Evolutionary conservation across 2,329 filamentous ascomycete species (phyloP).

Genomic region (Xylariomycetidae sp.): DNA sequence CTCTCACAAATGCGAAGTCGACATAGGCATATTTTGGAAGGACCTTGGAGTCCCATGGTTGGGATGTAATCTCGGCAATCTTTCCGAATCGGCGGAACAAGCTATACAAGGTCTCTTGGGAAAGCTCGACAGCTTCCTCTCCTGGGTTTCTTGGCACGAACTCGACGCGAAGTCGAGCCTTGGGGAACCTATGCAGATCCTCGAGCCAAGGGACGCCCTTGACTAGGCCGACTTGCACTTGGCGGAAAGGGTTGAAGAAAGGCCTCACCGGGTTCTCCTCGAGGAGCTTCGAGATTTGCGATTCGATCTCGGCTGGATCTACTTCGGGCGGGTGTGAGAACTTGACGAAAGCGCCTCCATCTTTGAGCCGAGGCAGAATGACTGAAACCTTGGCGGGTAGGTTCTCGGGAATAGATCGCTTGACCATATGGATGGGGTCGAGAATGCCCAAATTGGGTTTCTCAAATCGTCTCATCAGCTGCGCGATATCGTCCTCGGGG

Average conservation of each 20-base stretch:
- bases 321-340: conserved; percentile 31
- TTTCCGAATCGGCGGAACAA: conserved; percentile 89
- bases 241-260: conserved; percentile 82
- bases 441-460: conserved; percentile 44
- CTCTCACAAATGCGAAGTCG: conserved; percentile 68
- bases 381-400: conserved; percentile 69
- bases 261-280: conserved; percentile 70
- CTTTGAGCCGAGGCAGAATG: conserved; percentile 78
- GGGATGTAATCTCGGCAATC: conserved; percentile 76
- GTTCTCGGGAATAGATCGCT: conserved; percentile 58
- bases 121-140: conserved; percentile 69
- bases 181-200: conserved; percentile 81
- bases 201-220: conserved; percentile 89
- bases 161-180: conserved; percentile 71
- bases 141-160: conserved; percentile 73
- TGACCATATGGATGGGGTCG: conserved; percentile 50
- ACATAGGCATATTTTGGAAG: conserved; percentile 75
- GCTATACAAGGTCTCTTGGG: conserved; percentile 80
- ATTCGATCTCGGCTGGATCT: conserved; percentile 52
- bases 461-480: conserved; percentile 49
- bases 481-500: conserved; percentile 43
- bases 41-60: conserved; percentile 82
- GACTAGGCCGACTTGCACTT: conserved; percentile 69
- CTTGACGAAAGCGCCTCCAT: conserved; percentile 87
- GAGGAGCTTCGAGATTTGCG: conserved; percentile 58